Evolutionary conservation across 257 asterid species (phyloP), one percentile per base, ranked within the genome.

Genomic region (Plectranthus barbatus): DNA sequence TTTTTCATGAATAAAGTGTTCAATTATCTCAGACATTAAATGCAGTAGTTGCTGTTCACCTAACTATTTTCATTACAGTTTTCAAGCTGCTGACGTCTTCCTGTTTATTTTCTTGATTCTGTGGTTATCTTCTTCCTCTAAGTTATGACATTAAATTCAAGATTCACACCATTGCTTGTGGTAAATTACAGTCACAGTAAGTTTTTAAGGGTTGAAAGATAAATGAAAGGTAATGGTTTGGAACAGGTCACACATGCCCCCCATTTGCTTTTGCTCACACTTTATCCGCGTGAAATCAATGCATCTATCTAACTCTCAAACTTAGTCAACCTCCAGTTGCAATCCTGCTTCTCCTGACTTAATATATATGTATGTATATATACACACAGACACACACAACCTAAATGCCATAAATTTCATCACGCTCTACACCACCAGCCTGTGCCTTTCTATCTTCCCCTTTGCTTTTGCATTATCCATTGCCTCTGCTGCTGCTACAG

Each of bases 201-300:
- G 5, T 26, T 26, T 26, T n/a, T 26, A 26, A 2, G 5, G 5
- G 5, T 1, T 1, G 31, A 26, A n/a, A 41, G 60, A 1, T 34
- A 19, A 13, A 12, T 53, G 24, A 41, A 56, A 26, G n/a, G n/a
- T n/a, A n/a, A n/a, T n/a, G n/a, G n/a, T 15, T 40, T 47, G 63
- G 75, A 66, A 53, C 42, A 39, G 60, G 66, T 49, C 62, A 15
- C 23, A 7, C 45, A 46, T n/a, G 33, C 13, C 9, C 13, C 9
- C 46, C 69, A 55, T 8, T 20, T 9, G 69, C 37, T 9, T n/a
- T 44, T 31, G 59, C 12, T 10, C 76, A 68, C 62, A 33, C 58
- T 63, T 71, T 71, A 49, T 72, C 85, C 83, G 85, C 80, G 85
- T 80, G 80, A 64, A 74, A 59, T 78, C 45, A 80, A 80, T 80